Base-by-base conservation (phyloP, 306 rosid species). In the Gastrolobium bilobum region DNA sequence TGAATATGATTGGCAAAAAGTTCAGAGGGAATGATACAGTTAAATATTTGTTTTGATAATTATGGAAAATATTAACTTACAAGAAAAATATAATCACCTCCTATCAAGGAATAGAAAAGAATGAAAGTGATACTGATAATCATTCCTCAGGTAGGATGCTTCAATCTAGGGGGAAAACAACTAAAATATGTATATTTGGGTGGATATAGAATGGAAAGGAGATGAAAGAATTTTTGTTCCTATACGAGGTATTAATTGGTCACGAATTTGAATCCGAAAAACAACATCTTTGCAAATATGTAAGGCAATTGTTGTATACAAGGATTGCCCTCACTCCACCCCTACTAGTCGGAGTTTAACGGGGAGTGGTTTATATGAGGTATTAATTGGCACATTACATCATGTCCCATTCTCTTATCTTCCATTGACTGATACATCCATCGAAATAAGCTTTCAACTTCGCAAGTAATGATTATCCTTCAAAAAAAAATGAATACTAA, bases 371-470 rank as follows among this genome's bases (percentile, higher is more conserved):
- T 20, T 2, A 47, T 14, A 51, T 29, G 13, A 52, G 33, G 6
- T 9, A 52, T 35, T 15, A 72, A 40, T 54, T 51, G 26, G 10
- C 38, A 52, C 34, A 14, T 15, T 9, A 29, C 44, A 37, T 57
- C 67, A 42, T 20, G 40, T 73, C 20, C n/a, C 43, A 5, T 67
- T 43, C 72, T 66, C 72, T 43, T 29, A 29, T 26, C 39, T 67
- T 67, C 56, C 56, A 44, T 10, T 26, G 35, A 43, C 29, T 20
- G 20, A 43, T 29, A 39, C 73, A 67, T 29, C 73, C 71, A 66
- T 42, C 38, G 7, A 44, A 66, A 44, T 67, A 47, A 44, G 38
- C 38, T 29, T 67, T 64, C 13, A 76, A 29, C 35, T 64, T 76
- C 56, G 7, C 56, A 52, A 64, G 66, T 65, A 39, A 26, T 47